Evolutionary conservation across 257 asterid species (phyloP).

Genomic region (Nyctanthes arbortristis): DNA sequence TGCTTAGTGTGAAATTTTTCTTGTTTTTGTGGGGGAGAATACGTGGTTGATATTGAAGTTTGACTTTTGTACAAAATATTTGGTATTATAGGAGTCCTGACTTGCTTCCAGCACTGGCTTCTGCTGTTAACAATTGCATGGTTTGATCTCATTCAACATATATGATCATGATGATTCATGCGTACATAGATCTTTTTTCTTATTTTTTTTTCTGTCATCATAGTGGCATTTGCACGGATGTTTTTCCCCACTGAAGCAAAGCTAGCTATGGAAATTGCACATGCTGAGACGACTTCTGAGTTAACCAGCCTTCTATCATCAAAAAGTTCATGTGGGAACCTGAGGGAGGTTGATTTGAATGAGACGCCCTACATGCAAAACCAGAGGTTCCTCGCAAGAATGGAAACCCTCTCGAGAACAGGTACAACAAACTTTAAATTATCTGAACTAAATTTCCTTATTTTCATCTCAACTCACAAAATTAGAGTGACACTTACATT

Average conservation of each 20-base stretch:
- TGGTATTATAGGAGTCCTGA: neutral
- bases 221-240: slow-evolving; percentile 72
- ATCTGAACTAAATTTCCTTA: too few species aligned
- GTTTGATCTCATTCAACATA: neutral
- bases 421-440: slow-evolving; percentile 45
- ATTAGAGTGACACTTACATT: neutral
- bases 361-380: slow-evolving; percentile 63
- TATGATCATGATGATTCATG: neutral
- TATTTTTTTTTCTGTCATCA: neutral
- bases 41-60: too few species aligned
- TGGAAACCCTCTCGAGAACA: slow-evolving; percentile 65
- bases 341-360: slow-evolving; percentile 75
- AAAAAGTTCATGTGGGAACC: slow-evolving; percentile 55
- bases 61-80: too few species aligned
- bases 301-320: slow-evolving; percentile 49
- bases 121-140: neutral
- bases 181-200: neutral
- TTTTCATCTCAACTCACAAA: neutral
- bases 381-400: slow-evolving; percentile 46
- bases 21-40: too few species aligned
- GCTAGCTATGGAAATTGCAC: slow-evolving; percentile 76
- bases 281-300: slow-evolving; percentile 63
- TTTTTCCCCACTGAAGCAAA: slow-evolving; percentile 82
- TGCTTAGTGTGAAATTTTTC: too few species aligned
- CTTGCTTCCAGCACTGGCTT: neutral